Evolutionary conservation across 192 early-diverging fungal genomes (phyloP), one percentile per base, ranked within the genome.

Genomic region (Chytriomyces sp.): DNA sequence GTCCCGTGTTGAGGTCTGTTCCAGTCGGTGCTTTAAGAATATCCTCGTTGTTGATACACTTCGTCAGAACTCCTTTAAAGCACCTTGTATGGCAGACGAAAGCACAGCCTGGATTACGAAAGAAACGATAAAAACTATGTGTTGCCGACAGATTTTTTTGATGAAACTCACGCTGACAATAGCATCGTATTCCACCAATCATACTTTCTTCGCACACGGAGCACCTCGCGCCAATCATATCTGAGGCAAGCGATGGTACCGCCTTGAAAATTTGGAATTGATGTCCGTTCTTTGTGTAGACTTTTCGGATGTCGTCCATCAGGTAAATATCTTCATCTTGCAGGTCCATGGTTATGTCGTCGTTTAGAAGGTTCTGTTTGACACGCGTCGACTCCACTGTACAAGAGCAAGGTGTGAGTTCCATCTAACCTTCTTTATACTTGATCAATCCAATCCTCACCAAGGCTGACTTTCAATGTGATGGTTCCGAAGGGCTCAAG

Each of bases 51-150:
- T 80, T 89, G 25, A 95, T 92, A 75, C 96, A 98, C 78, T 94
- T 94, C 5, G 92, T 91, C 17, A 97, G 89, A 26, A 96, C 93
- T 39, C 91, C 91, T 17, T 81, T 78, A 52, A 91, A 91, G 65
- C 96, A 98, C 61, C 88, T 89, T 60, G 90, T 85, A 73, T 98
- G 96, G 34, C 65, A 68, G 12, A 56, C 65, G 34, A 68, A 68
- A 7, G 65, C 17, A 55, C 65, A 68, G 17, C 65, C 65, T 68
- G 14, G 22, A 49, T n/a, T 22, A 68, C 26, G 12, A 5, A 14
- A 28, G 25, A 56, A 56, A 17, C 41, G 41, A 49, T 49, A 10
- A 49, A n/a, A 10, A 10, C 10, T 17, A 44, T 28, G 6, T 26
- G 37, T 19, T 60, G 19, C 8, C 30, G 7, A n/a, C 37, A 61